phyloP scores from a whole-genome alignment of 2,329 filamentous ascomycete genomes.

The Colletotrichum liriopes region DNA sequence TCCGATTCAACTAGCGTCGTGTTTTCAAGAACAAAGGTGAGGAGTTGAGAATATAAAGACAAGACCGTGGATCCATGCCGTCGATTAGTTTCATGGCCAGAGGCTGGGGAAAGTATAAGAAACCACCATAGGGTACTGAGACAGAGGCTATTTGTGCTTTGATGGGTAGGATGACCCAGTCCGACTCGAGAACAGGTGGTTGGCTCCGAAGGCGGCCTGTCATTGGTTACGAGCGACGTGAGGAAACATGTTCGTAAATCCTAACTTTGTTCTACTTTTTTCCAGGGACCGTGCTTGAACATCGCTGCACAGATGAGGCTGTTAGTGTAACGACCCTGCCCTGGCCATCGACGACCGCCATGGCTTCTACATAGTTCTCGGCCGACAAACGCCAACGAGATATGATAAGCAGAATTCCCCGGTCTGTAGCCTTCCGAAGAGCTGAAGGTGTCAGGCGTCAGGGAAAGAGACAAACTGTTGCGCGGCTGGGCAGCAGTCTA shows the following conservation, averaged over 20 bases:
- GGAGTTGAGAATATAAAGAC: conserved; percentile 23
- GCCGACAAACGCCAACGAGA: not conserved
- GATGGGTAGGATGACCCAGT: conserved; percentile 24
- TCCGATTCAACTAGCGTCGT: not conserved
- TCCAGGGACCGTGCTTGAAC: not conserved
- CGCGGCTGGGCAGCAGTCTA: too few species aligned
- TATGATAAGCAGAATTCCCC: not conserved
- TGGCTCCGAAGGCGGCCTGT: not conserved
- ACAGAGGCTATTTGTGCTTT: conserved; percentile 41
- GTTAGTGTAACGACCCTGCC: not conserved
- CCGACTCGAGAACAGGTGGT: not conserved
- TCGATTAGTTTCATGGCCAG: conserved; percentile 14
- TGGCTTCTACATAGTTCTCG: not conserved
- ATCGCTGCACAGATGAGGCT: not conserved
- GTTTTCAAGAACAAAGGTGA: too few species aligned
- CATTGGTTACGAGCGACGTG: conserved; percentile 6
- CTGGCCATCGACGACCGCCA: not conserved
- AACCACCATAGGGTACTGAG: conserved; percentile 12
- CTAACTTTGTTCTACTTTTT: not conserved
- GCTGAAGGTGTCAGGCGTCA: not conserved
- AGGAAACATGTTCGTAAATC: not conserved
- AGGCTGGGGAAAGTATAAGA: not conserved
- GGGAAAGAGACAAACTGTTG: not conserved
- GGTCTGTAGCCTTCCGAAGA: not conserved
- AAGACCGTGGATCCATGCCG: conserved; percentile 11